Conservation (phyloP, 768 basidiomycete genomes). For the Rhodotorula sphaerocarpa region DNA sequence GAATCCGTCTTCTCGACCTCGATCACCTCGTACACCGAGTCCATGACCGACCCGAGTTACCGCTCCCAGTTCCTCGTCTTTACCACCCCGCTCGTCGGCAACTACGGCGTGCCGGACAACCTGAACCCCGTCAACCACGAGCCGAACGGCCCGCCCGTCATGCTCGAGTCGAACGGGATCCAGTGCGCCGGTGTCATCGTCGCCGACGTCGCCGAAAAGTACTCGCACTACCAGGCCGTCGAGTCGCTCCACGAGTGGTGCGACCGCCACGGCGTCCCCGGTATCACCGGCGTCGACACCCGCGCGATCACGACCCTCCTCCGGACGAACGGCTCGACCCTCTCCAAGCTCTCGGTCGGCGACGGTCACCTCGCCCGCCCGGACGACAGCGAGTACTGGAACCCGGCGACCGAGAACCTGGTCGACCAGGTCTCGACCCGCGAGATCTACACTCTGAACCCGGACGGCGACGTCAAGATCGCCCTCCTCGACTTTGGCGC, state of each 20-base stretch:
- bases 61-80: conserved; percentile 97
- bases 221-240: conserved; percentile 86
- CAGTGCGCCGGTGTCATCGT: conserved; percentile 91
- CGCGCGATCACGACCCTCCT: conserved; percentile 88
- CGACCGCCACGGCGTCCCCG: conserved; percentile 76
- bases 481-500: conserved; percentile 95
- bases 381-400: conserved; percentile 69
- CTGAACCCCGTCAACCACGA: conserved; percentile 42
- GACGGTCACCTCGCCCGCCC: conserved; percentile 59
- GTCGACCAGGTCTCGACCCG: conserved; percentile 88
- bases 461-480: conserved; percentile 76
- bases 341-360: conserved; percentile 81
- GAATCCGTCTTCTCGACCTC: conserved; percentile 99
- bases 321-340: conserved; percentile 93
- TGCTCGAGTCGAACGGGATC: conserved; percentile 78
- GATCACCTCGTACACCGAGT: conserved; percentile 98
- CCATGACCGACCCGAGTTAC: conserved; percentile 99
- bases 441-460: conserved; percentile 73
- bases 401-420: conserved; percentile 82
- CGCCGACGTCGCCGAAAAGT: conserved; percentile 86
- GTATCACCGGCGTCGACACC: conserved; percentile 93
- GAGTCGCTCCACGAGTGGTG: conserved; percentile 94
- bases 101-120: conserved; percentile 91
- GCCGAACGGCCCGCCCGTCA: conserved; percentile 60
- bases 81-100: conserved; percentile 95